phyloP scores from a whole-genome alignment of 2,329 filamentous ascomycete species.

The Phyllosticta citrichinensis region DNA sequence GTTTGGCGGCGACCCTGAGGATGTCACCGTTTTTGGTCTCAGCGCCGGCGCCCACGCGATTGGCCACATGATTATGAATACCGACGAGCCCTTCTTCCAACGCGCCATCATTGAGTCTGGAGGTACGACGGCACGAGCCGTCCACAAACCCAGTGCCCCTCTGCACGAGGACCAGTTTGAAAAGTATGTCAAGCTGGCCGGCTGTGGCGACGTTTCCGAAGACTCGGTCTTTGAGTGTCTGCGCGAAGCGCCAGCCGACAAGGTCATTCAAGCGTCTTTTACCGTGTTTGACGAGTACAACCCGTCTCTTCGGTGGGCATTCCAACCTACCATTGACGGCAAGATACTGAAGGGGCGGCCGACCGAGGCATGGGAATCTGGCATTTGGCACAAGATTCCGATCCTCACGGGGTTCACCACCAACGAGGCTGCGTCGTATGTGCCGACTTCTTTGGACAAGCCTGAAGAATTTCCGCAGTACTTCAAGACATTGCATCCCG shows the following conservation, averaged over 20 bases:
- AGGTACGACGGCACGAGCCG: conserved; percentile 36
- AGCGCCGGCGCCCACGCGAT: conserved; percentile 34
- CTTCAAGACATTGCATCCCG: conserved; percentile 52
- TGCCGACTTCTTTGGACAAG: conserved; percentile 40
- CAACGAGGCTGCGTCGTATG: conserved; percentile 58
- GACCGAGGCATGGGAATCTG: conserved; percentile 47
- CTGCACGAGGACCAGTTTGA: conserved; percentile 37
- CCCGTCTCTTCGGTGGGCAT: conserved; percentile 44
- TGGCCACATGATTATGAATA: conserved; percentile 55
- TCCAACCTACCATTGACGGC: conserved; percentile 59
- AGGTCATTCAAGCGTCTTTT: conserved; percentile 31
- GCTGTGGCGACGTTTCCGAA: conserved; percentile 21
- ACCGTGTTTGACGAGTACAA: conserved; percentile 38
- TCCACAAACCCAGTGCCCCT: conserved; percentile 29
- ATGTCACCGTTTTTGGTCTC: conserved; percentile 17
- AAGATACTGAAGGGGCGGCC: conserved; percentile 49
- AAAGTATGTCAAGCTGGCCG: conserved; percentile 29
- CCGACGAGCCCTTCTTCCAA: conserved; percentile 35
- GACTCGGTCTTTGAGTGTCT: conserved; percentile 32
- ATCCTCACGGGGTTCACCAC: conserved; percentile 62
- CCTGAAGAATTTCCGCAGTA: conserved; percentile 48
- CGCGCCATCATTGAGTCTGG: conserved; percentile 39
- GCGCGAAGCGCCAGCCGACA: conserved; percentile 27
- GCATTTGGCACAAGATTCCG: conserved; percentile 46
- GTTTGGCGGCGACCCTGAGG: conserved; percentile 20